Evolutionary conservation across 441 rosid genomes (phyloP), one percentile per base, ranked within the genome.

Genomic region (Breynia disticha): DNA sequence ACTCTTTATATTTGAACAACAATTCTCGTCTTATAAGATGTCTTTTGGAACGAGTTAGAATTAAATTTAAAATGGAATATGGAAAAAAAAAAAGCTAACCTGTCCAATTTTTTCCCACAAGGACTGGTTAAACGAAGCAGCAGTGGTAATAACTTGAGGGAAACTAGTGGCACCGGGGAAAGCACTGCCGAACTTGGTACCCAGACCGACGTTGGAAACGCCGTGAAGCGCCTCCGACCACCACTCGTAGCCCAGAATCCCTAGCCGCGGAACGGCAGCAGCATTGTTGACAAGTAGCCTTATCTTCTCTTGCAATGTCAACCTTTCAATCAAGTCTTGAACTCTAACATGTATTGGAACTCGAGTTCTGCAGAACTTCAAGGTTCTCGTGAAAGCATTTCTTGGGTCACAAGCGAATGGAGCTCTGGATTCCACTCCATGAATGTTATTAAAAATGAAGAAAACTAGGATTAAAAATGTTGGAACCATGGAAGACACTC

Each of bases 141-240:
- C 98, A 67, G 91, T 81, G 8, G 96, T 79, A 77, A 91, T 91
- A 48, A 91, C 98, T 74, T 87, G 96, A 72, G 98, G 98, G 70
- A 91, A 91, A 71, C 83, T 86, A 37, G 98, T 91, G 56, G 98
- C 98, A 16, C 75, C 89, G 1, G 91, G 97, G 70, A 79, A 83
- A 66, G 67, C 76, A 60, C 91, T 86, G 24, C 76, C 86, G 53
- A 91, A 91, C 76, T 71, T 80, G 35, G 87, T 79, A n/a, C 98
- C 98, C 0, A 83, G 97, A 11, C 98, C 98, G 32, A 79, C 81
- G 49, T 91, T 86, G 22, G 98, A 91, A 45, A 91, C 95, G 14
- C 98, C 98, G 44, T 91, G 98, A 55, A 91, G 87, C 2, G 98
- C 98, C 58, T 91, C 98, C 20, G 98, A 91, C 98, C 98, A 91